These are phyloP conservation scores for Aureoboletus auriporus DNA, from an alignment of 768 basidiomycete species.

Conservation along the genomic window DNA sequence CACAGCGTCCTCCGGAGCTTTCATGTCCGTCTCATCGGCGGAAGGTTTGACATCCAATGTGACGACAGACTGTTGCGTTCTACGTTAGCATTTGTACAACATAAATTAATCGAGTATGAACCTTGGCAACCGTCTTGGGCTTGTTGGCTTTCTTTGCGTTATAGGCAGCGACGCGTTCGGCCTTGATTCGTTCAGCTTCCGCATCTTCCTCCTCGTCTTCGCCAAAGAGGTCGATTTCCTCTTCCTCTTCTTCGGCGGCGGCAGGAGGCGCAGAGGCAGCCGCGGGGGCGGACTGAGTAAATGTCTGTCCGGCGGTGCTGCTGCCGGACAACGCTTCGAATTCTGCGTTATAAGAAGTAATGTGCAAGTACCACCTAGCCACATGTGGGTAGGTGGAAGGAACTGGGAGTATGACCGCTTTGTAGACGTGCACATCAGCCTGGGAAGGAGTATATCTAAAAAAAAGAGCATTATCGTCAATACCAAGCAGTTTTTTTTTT, in stretches of 20 bases:
- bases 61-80: conserved; percentile 80
- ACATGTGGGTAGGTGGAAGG: conserved; percentile 66
- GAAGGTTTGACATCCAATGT: conserved; percentile 98
- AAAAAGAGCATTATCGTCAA: conserved; percentile 11
- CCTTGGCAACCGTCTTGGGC: conserved; percentile 86
- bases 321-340: conserved; percentile 78
- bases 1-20: conserved; percentile 73
- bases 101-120: conserved; percentile 26
- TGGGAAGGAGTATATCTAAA: conserved; percentile 86
- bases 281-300: conserved; percentile 48
- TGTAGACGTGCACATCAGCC: conserved; percentile 91
- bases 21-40: conserved; percentile 99
- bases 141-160: conserved; percentile 91
- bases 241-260: conserved; percentile 48
- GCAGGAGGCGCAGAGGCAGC: conserved; percentile 45
- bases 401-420: conserved; percentile 66
- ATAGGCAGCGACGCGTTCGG: conserved; percentile 91
- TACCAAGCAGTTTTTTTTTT: background rate
- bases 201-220: conserved; percentile 79
- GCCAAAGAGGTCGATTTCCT: conserved; percentile 85
- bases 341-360: conserved; percentile 80
- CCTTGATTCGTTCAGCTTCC: conserved; percentile 84
- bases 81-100: conserved; percentile 9
- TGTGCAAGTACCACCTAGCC: conserved; percentile 92
- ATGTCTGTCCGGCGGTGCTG: conserved; percentile 74